Conservation (phyloP, 2,329 filamentous ascomycete genomes). For the Beauveria pseudobassiana region DNA sequence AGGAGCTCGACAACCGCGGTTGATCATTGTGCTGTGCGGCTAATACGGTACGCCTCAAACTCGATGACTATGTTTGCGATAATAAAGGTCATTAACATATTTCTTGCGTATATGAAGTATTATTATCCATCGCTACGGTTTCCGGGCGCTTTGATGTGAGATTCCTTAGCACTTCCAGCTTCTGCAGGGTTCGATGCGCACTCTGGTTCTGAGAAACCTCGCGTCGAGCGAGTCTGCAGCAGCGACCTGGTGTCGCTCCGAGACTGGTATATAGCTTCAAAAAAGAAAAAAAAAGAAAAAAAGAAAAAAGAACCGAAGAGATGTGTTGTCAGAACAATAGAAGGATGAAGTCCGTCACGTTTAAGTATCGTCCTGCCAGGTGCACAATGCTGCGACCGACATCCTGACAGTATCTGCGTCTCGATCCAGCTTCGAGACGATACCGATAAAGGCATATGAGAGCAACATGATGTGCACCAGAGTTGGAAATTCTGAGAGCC, state of each 20-base stretch:
- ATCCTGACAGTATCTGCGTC: no score
- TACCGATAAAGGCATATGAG: neutral
- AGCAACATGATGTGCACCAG: neutral
- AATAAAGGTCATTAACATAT: no score
- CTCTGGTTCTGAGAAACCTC: neutral
- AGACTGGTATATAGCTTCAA: neutral
- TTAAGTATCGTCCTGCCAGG: no score
- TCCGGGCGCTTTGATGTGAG: neutral
- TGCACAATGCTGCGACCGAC: no score
- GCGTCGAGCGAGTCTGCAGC: neutral
- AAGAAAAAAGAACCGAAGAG: no score
- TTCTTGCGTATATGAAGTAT: no score
- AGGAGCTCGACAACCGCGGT: no score
- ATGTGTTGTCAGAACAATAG: neutral
- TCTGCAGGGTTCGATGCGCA: neutral
- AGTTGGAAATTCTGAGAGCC: neutral
- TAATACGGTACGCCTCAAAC: no score
- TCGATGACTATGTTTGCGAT: no score
- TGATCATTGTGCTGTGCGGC: no score
- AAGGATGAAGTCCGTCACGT: neutral
- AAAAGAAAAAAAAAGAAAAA: neutral
- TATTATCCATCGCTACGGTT: no score
- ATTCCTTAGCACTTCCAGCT: neutral
- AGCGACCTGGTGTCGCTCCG: neutral
- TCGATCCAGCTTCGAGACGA: no score